A percentile compares a stretch with the other conserved stretches of the same genome.
Conservation (phyloP, 345 rosid species). For the Brassica rapa region DNA sequence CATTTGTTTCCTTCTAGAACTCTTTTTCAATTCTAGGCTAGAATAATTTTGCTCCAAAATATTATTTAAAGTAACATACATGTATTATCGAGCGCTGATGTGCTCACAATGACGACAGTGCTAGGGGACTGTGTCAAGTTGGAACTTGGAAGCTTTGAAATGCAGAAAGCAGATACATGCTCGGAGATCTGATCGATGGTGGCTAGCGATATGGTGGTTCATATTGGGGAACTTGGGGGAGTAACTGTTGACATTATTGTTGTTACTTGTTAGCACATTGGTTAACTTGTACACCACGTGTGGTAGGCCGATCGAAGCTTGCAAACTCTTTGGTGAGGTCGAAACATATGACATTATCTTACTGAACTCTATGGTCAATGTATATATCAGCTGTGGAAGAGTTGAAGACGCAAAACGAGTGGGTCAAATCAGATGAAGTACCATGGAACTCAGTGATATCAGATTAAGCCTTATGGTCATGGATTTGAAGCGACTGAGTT, state of each 20-base stretch:
- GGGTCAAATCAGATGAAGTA: slow-evolving; percentile 54
- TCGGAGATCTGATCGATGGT: slow-evolving; percentile 49
- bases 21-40: background rate
- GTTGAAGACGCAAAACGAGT: slow-evolving; percentile 65
- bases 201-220: slow-evolving; percentile 55
- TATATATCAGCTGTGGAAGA: slow-evolving; percentile 70
- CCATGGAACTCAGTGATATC: slow-evolving; percentile 84
- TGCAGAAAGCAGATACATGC: slow-evolving; percentile 79
- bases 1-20: background rate
- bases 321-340: slow-evolving; percentile 65
- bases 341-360: slow-evolving; percentile 62
- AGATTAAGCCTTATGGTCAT: slow-evolving; percentile 76
- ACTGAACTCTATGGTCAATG: slow-evolving; percentile 77
- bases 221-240: slow-evolving; percentile 54
- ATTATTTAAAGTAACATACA: slow-evolving; percentile 29
- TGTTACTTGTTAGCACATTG: slow-evolving; percentile 59
- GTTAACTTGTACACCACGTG: slow-evolving; percentile 73
- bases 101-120: slow-evolving; percentile 57
- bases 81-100: slow-evolving; percentile 41
- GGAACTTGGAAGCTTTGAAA: slow-evolving; percentile 47
- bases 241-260: slow-evolving; percentile 48
- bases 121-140: slow-evolving; percentile 54
- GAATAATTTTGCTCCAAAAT: too few relatives aligned
- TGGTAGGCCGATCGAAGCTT: slow-evolving; percentile 62
- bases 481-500: slow-evolving; percentile 60